These are phyloP conservation scores for Alternaria consortialis DNA, from an alignment of 2,329 filamentous ascomycete genomes.

Conservation along the genomic window DNA sequence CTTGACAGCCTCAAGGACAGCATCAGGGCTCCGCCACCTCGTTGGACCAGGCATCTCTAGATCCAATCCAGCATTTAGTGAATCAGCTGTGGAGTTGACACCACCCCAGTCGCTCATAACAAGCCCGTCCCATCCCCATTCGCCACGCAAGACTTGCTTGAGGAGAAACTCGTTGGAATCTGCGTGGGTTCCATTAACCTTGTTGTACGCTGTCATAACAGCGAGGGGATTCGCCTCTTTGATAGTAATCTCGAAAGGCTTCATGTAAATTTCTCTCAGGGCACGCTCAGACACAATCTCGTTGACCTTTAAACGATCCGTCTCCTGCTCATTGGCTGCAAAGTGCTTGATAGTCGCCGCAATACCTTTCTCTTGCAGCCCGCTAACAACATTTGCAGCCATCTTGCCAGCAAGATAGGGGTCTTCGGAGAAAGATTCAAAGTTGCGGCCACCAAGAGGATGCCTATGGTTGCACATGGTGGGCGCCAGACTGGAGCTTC, in stretches of 20 bases:
- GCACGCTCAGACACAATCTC: constrained; percentile 66
- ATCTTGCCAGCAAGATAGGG: constrained; percentile 73
- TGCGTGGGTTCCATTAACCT: constrained; percentile 74
- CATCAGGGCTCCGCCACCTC: constrained; percentile 75
- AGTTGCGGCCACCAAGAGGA: constrained; percentile 81
- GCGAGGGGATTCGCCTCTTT: constrained; percentile 72
- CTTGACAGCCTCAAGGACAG: constrained; percentile 59
- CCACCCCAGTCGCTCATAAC: constrained; percentile 71
- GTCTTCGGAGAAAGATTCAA: constrained; percentile 78
- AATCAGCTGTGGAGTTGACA: constrained; percentile 47
- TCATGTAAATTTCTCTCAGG: constrained; percentile 62
- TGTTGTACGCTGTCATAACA: constrained; percentile 79
- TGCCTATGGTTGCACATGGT: constrained; percentile 84
- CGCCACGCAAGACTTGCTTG: constrained; percentile 71
- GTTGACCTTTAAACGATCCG: constrained; percentile 69
- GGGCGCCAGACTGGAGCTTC: constrained; percentile 65
- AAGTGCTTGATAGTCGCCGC: constrained; percentile 80
- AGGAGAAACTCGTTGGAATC: constrained; percentile 72
- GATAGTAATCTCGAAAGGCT: constrained; percentile 74
- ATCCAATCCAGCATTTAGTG: constrained; percentile 49
- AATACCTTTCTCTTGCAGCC: constrained; percentile 72
- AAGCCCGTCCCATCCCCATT: constrained; percentile 77
- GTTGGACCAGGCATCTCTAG: constrained; percentile 56
- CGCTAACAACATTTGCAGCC: constrained; percentile 66
- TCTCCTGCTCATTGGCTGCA: constrained; percentile 72